Evolutionary conservation across 1,284 basidiomycete genomes (phyloP).

Genomic region (Anthracocystis setariae): DNA sequence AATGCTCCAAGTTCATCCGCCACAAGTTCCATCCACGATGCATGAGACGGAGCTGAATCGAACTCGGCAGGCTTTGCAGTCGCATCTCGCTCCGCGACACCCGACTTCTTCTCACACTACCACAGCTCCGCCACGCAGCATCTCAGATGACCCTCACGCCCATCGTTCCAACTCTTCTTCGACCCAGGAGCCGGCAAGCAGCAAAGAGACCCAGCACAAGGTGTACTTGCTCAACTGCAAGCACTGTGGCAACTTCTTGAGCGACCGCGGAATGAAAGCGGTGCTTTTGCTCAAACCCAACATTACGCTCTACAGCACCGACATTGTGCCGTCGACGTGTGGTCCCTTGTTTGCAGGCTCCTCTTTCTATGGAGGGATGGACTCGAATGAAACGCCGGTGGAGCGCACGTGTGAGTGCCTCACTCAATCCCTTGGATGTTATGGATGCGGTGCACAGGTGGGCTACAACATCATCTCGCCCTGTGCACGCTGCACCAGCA

Average conservation of each 20-base stretch:
- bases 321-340: conserved; percentile 81
- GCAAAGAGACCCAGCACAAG: conserved; percentile 69
- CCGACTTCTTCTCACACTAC: conserved; percentile 7
- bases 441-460: conserved; percentile 79
- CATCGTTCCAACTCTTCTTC: conserved; percentile 11
- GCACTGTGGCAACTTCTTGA: conserved; percentile 78
- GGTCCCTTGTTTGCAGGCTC: conserved; percentile 66
- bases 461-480: conserved; percentile 62
- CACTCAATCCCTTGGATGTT: conserved; percentile 81
- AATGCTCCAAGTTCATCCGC: conserved; percentile 13
- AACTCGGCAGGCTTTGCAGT: conserved; percentile 30
- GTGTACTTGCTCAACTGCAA: conserved; percentile 84
- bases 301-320: conserved; percentile 83
- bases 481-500: conserved; percentile 65
- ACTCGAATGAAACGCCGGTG: conserved; percentile 68
- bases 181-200: conserved; percentile 15
- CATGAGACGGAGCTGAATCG: conserved; percentile 32
- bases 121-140: conserved; percentile 11
- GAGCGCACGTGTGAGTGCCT: conserved; percentile 76
- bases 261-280: conserved; percentile 87
- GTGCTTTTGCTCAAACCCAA: conserved; percentile 82
- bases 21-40: conserved; percentile 13
- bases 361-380: conserved; percentile 66
- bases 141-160: conserved; percentile 9
- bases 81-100: conserved; percentile 17